Evolutionary conservation across 2,329 filamentous ascomycete genomes (phyloP), one percentile per base, ranked within the genome.

Genomic region (Calonectria henricotiae): DNA sequence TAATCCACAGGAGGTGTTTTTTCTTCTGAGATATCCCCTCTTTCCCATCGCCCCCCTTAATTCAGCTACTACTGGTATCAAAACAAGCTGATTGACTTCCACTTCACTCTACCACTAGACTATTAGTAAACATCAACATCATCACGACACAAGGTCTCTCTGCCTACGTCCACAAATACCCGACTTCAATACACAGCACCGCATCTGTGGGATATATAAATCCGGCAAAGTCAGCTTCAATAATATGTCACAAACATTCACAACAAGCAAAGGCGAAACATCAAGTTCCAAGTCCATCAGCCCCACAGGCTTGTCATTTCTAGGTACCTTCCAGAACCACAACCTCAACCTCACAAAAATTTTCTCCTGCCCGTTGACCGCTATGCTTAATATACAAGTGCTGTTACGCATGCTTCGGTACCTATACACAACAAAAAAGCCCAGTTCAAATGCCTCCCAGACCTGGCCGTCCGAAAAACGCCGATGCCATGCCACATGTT

Each of bases 401-500:
- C 68, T 70, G 61, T 61, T 65, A 70, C 68, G 62, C 74, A 71
- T 73, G 69, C 69, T 71, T 71, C 63, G 67, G 68, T 77, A 72
- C 65, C 70, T 76, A 78, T 77, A 77, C 76, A 78, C 74, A 74
- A 37, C 12, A 37, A 69, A 67, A 30, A 70, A 69, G 70, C 65
- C 69, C 71, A 71, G 49, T 68, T 39, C 73, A 69, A 71, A 71
- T 75, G 64, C 69, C 69, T 69, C 66, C 72, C 51, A 63, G 62
- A 62, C 70, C 76, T 74, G 64, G 61, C 68, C 62, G 70, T 73
- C 73, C 76, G 58, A 65, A 76, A 72, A 79, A 79, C 80, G 80
- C 80, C 80, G 70, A 75, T 79, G 78, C 81, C 80, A 82, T 82
- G 80, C 80, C 79, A 71, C 78, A 78, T 80, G 74, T 74, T 75